Base-by-base conservation (phyloP, 441 rosid genomes). In the Populus hybrid region DNA sequence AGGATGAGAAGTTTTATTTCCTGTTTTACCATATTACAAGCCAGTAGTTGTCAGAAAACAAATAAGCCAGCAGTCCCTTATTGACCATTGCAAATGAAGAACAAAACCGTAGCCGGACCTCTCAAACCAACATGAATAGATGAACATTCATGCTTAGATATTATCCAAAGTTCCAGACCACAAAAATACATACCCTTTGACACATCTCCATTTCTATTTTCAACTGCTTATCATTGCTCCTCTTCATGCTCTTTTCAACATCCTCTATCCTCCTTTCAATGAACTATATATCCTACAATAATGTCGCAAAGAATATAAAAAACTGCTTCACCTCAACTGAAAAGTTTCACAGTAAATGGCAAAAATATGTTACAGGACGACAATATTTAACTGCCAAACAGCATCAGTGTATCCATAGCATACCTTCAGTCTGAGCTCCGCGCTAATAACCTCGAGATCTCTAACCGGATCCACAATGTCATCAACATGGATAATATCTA, bases 181-280 rank as follows among this genome's bases (percentile, higher is more conserved):
- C 26, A 20, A 67, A 78, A 83, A 63, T 32, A 80, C 90, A 65
- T 75, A 95, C 99, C 98, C 83, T 92, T 77, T 72, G 81, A 78
- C 96, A 92, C 82, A 90, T 79, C 76, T 96, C 99, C 74, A 38
- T 90, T 88, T 97, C 99, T 74, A 93, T 76, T 87, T 95, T 97
- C 1, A 97, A 87, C 81, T 87, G 93, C 84, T 97, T 95, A 87
- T 97, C 98, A 80, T 97, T 97, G 94, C 99, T 97, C 87, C 98
- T 93, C 89, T 92, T 96, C 98, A 96, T 92, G 96, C 97, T 93
- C 91, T 94, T 96, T 84, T 94, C 96, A 11, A 94, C 71, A 87
- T 97, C 98, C 69, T 97, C 99, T 74, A 92, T 71, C 86, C 84
- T 96, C 81, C 88, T 94, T 78, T 88, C 94, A 78, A 91, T 79